phyloP scores from a whole-genome alignment of 2,329 filamentous ascomycete genomes.

The Pseudocercospora crystallina region DNA sequence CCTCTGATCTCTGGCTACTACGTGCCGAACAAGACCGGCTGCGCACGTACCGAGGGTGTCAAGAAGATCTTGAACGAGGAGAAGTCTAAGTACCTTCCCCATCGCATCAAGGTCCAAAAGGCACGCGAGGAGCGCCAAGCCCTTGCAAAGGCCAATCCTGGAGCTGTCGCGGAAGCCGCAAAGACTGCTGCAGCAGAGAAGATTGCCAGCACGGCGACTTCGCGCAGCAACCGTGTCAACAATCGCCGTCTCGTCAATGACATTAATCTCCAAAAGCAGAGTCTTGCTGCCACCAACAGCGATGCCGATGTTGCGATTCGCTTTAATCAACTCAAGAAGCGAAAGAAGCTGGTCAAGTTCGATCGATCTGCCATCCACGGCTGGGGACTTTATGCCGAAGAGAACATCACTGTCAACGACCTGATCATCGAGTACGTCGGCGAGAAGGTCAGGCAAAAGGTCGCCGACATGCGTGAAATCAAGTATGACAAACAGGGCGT shows the following conservation, averaged over 20 bases:
- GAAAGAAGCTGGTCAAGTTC: constrained; percentile 98
- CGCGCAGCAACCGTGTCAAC: constrained; percentile 89
- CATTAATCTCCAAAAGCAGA: constrained; percentile 90
- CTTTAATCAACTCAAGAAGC: constrained; percentile 99
- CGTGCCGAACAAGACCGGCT: constrained; percentile 80
- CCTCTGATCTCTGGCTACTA: constrained; percentile 69
- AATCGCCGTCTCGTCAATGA: constrained; percentile 93
- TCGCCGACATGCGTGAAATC: constrained; percentile 92
- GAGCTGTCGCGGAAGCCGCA: constrained; percentile 61
- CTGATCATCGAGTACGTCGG: constrained; percentile 99
- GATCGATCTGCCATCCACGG: constrained; percentile 97
- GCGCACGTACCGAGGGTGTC: constrained; percentile 85
- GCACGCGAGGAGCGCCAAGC: constrained; percentile 88
- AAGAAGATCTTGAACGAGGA: constrained; percentile 96
- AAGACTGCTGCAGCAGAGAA: constrained; percentile 72
- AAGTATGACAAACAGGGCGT: constrained; percentile 95
- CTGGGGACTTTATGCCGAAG: constrained; percentile 96
- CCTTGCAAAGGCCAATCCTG: constrained; percentile 63
- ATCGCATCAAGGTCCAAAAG: constrained; percentile 94
- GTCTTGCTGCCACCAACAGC: constrained; percentile 63
- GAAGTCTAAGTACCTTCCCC: constrained; percentile 96
- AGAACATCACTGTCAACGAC: constrained; percentile 94
- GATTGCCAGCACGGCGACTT: constrained; percentile 80
- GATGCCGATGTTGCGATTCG: constrained; percentile 85
- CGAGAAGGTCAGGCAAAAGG: constrained; percentile 93